These are phyloP conservation scores for Amyloporia xantha DNA, from an alignment of 768 basidiomycete species.

Conservation along the genomic window DNA sequence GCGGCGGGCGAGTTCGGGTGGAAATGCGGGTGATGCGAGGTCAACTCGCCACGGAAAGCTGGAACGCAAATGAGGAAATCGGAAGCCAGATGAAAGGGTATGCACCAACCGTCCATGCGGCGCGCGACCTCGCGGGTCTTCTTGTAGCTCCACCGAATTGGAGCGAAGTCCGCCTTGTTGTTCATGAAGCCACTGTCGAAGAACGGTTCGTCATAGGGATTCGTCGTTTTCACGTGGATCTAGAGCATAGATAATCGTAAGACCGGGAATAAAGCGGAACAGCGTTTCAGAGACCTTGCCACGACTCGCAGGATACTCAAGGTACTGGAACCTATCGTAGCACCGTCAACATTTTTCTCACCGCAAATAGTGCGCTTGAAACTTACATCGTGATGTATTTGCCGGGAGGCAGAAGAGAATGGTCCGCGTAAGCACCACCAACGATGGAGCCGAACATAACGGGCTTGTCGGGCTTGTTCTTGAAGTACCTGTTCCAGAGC, in stretches of 20 bases:
- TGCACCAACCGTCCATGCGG: conserved; percentile 54
- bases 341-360: neutral
- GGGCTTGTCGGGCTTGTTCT: conserved; percentile 75
- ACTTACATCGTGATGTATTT: conserved; percentile 62
- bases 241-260: conserved; percentile 18
- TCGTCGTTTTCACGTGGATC: conserved; percentile 57
- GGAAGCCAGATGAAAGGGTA: neutral
- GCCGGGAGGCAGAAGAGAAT: conserved; percentile 61
- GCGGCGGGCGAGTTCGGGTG: conserved; percentile 62
- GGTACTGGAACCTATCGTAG: conserved; percentile 51
- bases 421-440: conserved; percentile 65
- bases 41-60: conserved; percentile 69
- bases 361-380: neutral
- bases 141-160: conserved; percentile 75
- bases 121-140: conserved; percentile 66
- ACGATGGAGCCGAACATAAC: conserved; percentile 73
- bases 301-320: conserved; percentile 70
- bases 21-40: conserved; percentile 71
- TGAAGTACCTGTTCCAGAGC: conserved; percentile 67
- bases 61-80: neutral
- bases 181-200: conserved; percentile 80
- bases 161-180: conserved; percentile 70
- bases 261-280: neutral
- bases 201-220: conserved; percentile 55
- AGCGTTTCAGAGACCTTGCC: conserved; percentile 60